Evolutionary conservation across 495 filamentous ascomycete genomes (phyloP).

Genomic region (Tuber borchii): DNA sequence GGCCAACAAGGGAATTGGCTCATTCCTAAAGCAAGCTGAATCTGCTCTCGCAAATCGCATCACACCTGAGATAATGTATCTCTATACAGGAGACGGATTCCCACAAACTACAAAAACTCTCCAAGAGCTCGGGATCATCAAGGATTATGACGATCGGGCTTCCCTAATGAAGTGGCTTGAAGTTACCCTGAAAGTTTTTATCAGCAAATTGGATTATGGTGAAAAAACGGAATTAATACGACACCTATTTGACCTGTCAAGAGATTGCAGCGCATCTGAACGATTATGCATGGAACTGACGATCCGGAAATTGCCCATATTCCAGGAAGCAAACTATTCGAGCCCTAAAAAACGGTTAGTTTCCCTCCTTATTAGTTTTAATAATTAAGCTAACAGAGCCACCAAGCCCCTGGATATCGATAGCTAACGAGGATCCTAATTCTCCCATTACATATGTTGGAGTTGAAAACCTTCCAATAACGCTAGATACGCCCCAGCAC

Average conservation of each 20-base stretch:
- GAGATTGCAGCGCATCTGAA: not conserved
- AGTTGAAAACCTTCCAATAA: conserved; percentile 15
- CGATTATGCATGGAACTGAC: conserved; percentile 5
- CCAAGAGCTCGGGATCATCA: conserved; percentile 5
- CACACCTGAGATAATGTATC: not conserved
- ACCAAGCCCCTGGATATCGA: conserved; percentile 24
- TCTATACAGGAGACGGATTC: conserved; percentile 13
- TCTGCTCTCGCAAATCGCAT: conserved; percentile 3
- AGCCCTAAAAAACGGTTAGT: conserved; percentile 7
- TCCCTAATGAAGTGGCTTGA: conserved; percentile 22
- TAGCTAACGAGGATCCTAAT: not conserved
- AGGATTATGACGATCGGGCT: conserved; percentile 8
- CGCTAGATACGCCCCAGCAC: conserved; percentile 12
- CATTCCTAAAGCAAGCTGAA: conserved; percentile 11
- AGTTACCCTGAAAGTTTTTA: conserved; percentile 17
- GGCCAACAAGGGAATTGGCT: not conserved
- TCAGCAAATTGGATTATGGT: conserved; percentile 6
- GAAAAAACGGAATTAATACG: conserved; percentile 13
- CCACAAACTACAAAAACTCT: conserved; percentile 8
- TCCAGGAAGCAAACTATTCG: conserved; percentile 5
- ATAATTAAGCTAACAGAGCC: conserved; percentile 1
- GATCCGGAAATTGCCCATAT: conserved; percentile 18
- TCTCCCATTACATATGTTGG: conserved; percentile 13
- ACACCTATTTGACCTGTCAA: conserved; percentile 6
- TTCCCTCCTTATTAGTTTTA: not conserved